Evolutionary conservation across 2,329 filamentous ascomycete species (phyloP), one percentile per base, ranked within the genome.

Genomic region (Aureobasidium mangrovei): DNA sequence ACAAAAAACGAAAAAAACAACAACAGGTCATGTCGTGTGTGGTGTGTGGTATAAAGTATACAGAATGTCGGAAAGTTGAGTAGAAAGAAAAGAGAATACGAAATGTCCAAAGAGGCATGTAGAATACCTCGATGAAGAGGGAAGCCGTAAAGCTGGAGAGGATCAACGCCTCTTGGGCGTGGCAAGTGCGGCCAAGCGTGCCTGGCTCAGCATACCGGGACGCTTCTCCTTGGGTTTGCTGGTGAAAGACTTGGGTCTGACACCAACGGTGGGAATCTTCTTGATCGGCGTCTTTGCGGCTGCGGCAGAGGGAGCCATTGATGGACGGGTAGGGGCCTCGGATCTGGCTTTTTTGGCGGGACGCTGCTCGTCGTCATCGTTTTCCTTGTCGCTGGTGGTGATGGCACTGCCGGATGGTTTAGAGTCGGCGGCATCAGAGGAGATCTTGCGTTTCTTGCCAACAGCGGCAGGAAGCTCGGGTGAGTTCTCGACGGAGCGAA

Each of bases 381-480:
- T 75, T 64, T 75, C 74, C 62, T 75, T 75, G 56, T 73, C 57
- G 28, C 54, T 57, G 12, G 33, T 38, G 10, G 40, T 31, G 6
- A 26, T 52, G 26, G 5, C 5, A 7, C 39, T 32, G 32, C 3
- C 69, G 2, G 67, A 70, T 1, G 54, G 40, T 26, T 55, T 57
- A 10, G 35, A 51, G 29, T 54, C 52, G 38, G 55, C 51, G 33
- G 61, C 59, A 8, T 60, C 57, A 27, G 56, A 52, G 18, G 58
- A 59, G 59, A 73, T 66, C 61, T 74, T 76, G 56, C 74, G 69
- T 64, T 76, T 75, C 63, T 72, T 74, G 53, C 59, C 65, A 26
- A 47, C 42, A n/a, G 6, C 31, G 42, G 49, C 31, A 12, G 24
- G 42, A 8, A 57, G 56, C 18, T 57, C 45, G 10, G 59, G 57